Conservation (phyloP, 495 filamentous ascomycete species). For the Penicillium atrosanguineum region DNA sequence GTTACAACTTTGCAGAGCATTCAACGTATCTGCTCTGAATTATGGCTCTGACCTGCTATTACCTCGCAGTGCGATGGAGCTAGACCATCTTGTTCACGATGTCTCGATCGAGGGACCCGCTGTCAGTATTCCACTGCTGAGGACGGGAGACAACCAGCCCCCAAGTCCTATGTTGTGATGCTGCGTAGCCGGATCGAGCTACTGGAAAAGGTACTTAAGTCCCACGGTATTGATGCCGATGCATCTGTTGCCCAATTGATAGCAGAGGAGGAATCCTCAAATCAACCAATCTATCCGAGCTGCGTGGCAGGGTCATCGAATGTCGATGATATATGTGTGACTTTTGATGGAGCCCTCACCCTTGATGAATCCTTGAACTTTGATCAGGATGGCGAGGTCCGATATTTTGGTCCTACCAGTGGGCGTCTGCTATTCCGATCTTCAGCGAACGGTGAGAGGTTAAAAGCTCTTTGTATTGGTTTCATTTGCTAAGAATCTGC, state of each 20-base stretch:
- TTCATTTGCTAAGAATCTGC: conserved; percentile 2
- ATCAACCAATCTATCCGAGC: background rate
- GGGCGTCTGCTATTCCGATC: conserved; percentile 24
- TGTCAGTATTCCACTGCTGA: conserved; percentile 27
- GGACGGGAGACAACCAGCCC: conserved; percentile 28
- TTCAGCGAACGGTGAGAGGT: conserved; percentile 10
- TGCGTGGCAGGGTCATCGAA: conserved; percentile 6
- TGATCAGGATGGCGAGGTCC: conserved; percentile 30
- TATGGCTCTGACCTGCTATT: background rate
- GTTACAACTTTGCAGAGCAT: background rate
- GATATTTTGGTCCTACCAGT: conserved; percentile 32
- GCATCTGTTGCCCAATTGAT: conserved; percentile 21
- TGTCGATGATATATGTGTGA: conserved; percentile 22
- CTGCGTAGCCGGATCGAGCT: conserved; percentile 26
- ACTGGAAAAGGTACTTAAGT: conserved; percentile 20
- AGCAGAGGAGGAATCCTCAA: conserved; percentile 6
- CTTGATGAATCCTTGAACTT: conserved; percentile 32
- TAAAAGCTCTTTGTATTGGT: background rate
- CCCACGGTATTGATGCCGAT: conserved; percentile 25
- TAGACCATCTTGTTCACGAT: conserved; percentile 27
- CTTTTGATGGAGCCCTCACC: conserved; percentile 27
- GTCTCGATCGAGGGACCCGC: conserved; percentile 22
- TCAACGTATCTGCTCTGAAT: background rate
- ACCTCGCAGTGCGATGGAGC: conserved; percentile 22
- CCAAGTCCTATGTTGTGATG: conserved; percentile 31